Evolutionary conservation across 192 early-diverging fungal genomes (phyloP), one percentile per base, ranked within the genome.

Genomic region (Chytriomyces sp.): DNA sequence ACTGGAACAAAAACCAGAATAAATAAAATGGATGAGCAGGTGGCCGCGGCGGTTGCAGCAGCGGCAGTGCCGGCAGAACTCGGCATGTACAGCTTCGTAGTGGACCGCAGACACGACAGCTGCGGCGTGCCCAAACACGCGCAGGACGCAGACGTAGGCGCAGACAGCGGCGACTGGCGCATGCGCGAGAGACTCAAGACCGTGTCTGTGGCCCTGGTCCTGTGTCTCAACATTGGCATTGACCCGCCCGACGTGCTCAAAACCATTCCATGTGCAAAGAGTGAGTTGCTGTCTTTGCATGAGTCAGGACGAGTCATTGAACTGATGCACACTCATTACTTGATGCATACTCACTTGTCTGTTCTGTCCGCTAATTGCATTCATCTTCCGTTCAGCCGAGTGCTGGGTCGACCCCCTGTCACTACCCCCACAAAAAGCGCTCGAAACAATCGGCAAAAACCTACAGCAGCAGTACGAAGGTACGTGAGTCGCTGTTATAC

Each of bases 171-270:
- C n/a, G 91, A 92, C 73, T 93, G 92, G 93, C 87, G 90, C 24
- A 87, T 88, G 71, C 80, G 83, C 43, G 91, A 92, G 63, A 86
- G 89, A 66, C 75, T 91, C 64, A 96, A 96, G 77, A 98, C 96
- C 43, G 90, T 94, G 13, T 93, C 91, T 6, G 95, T 94, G 2
- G 86, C 94, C 6, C 83, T 99, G 10, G 93, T 94, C 1, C 86
- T 97, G 66, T 99, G 97, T 79, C 85, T 99, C 57, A 97, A 97
- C 81, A 93, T 99, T 70, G 96, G 96, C n/a, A 92, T 93, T 10
- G 92, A 94, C 64, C 97, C 97, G 45, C 97, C 97, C 26, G 97
- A 97, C 81, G 77, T 95, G 35, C 91, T 94, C 64, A 94, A 93
- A 65, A 94, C 97, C 8, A 87, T 86, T n/a, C 92, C 94, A 5